A percentile compares a stretch with the other conserved stretches of the same genome.
phyloP scores from a whole-genome alignment of 768 basidiomycete genomes.

The Glaciozyma martinii region DNA sequence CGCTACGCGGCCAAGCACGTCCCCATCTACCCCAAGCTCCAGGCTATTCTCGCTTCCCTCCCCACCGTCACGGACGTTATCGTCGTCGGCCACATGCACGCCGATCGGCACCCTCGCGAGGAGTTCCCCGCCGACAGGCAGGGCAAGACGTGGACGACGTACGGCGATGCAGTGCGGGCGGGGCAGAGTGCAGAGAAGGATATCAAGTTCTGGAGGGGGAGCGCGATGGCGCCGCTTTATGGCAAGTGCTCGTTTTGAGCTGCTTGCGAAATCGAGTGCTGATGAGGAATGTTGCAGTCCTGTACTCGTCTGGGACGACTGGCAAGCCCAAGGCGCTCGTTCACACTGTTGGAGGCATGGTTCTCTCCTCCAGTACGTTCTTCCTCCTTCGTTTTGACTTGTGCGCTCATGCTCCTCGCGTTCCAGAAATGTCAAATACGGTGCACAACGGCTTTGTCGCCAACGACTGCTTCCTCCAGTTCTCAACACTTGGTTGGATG shows the following conservation, averaged over 20 bases:
- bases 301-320: conserved; percentile 69
- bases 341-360: conserved; percentile 68
- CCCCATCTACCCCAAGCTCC: conserved; percentile 19
- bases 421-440: conserved; percentile 42
- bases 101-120: conserved; percentile 15
- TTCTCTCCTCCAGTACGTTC: conserved; percentile 40
- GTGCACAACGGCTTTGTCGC: conserved; percentile 35
- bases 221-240: conserved; percentile 23
- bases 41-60: conserved; percentile 18
- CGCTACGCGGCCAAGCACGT: conserved; percentile 28
- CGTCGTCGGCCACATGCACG: conserved; percentile 25
- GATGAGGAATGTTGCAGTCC: neutral
- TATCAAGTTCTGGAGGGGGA: conserved; percentile 12
- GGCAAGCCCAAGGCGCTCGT: conserved; percentile 69
- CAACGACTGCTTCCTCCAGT: conserved; percentile 1
- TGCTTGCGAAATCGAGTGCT: no score
- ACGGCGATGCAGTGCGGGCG: conserved; percentile 11
- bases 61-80: conserved; percentile 28
- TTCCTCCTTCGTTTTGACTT: no score
- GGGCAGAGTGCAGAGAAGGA: conserved; percentile 15
- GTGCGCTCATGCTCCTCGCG: no score
- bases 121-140: conserved; percentile 4
- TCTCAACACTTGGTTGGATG: conserved; percentile 47
- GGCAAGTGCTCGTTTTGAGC: neutral
- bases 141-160: conserved; percentile 13